phyloP scores from a whole-genome alignment of 2,329 filamentous ascomycete genomes.

The Talaromyces sp. region DNA sequence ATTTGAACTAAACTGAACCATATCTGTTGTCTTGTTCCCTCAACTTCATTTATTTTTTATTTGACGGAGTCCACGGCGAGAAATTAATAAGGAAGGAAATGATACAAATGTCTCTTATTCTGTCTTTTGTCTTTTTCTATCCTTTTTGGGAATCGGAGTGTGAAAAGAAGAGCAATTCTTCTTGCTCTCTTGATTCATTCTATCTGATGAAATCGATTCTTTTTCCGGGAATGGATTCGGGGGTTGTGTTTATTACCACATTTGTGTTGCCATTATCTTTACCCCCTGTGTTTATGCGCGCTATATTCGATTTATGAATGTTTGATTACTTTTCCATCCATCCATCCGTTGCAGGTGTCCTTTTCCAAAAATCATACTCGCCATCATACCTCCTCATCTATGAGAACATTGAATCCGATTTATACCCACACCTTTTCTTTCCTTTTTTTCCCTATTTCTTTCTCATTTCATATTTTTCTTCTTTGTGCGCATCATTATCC shows the following conservation, averaged over 20 bases:
- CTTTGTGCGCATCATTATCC: background rate
- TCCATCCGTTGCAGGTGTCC: background rate
- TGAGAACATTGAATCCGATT: background rate
- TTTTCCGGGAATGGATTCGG: background rate
- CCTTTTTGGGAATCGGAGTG: background rate
- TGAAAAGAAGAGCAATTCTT: background rate
- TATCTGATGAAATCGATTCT: background rate
- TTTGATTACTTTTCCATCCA: background rate
- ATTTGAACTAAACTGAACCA: background rate
- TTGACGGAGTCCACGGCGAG: slow-evolving; percentile 8
- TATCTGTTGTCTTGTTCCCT: slow-evolving; percentile 14
- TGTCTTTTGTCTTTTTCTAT: slow-evolving; percentile 15
- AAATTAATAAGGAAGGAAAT: slow-evolving; percentile 9
- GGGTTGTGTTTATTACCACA: background rate
- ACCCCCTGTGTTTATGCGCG: background rate
- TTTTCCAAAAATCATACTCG: background rate
- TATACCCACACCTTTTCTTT: slow-evolving; percentile 6
- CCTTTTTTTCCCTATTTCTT: background rate
- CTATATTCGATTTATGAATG: background rate
- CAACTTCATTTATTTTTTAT: background rate
- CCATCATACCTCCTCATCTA: background rate
- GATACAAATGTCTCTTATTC: slow-evolving; percentile 17
- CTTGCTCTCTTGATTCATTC: background rate
- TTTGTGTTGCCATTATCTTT: background rate
- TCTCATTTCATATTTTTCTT: background rate